Base-by-base conservation (phyloP, 352 stramenopile species). In the Phytophthora citricola region DNA sequence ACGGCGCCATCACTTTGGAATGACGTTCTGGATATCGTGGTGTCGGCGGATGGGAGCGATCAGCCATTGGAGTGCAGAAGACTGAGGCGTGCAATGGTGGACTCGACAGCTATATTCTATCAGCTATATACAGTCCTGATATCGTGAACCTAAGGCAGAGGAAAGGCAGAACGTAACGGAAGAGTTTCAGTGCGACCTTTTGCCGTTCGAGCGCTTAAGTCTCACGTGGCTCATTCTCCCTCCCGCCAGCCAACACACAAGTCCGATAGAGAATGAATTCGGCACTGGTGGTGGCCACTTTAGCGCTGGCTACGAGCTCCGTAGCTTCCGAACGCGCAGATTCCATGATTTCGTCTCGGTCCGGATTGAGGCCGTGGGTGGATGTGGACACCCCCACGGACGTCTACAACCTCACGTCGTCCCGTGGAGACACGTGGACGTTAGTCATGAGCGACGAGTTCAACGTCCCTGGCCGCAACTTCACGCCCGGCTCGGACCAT, bases 361-460 rank as follows among this genome's bases (percentile, higher is more conserved):
- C 75, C 3, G 77, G 77, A 5, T 29, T 86, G 5, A 46, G 66
- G 7, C 68, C 72, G 12, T 87, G 75, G 75, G 58, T 87, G 11
- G 78, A 87, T 41, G 55, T 58, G 5, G 73, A 76, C 29, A 85
- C 78, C 0, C 70, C 78, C 4, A n/a, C 51, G 12, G 45, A 58
- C 9, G 66, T 43, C 0, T 58, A 71, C 27, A 77, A 56, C 31
- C 31, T 73, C 56, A 75, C 66, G 1, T 79, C 66, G 4, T 85
- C 85, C 0, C 79, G 83, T 27, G 86, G 84, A 24, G 75, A 75
- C 12, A 75, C 52, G 10, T 91, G 80, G 79, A 50, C 80, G 15
- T 64, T 94, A 20, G 76, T 91, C 24, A 91, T 92, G 78, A 92
- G 80, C 54, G 85, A 94, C 64, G 78, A 89, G 61, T 87, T 94